Evolutionary conservation across 208 protist genomes (phyloP), one percentile per base, ranked within the genome.

Genomic region (Strigomonas oncopelti): DNA sequence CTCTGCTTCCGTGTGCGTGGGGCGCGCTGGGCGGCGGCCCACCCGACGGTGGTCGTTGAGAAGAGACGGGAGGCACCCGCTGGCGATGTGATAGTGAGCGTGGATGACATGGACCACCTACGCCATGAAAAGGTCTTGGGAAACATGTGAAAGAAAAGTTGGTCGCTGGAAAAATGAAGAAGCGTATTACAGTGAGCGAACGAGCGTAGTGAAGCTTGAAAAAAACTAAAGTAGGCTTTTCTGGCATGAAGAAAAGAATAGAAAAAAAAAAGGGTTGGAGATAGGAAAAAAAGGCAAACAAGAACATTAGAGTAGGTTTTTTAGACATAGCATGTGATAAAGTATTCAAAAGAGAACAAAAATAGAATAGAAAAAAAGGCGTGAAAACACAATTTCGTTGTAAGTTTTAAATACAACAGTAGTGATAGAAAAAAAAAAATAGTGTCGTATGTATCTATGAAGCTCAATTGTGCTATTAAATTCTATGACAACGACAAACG

Each of bases 401-500:
- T n/a, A n/a, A n/a, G n/a, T n/a, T n/a, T n/a, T n/a, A n/a, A n/a
- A n/a, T n/a, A n/a, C n/a, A n/a, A n/a, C n/a, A n/a, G n/a, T n/a
- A n/a, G n/a, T n/a, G n/a, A n/a, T n/a, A n/a, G n/a, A n/a, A 42
- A 42, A 55, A 53, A 55, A 65, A 57, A 52, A 28, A 56, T 27
- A 38, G 34, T 27, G 59, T 16, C 32, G 59, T 28, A 34, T 34
- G 14, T 65, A 38, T 38, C 34, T 38, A 38, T 38, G 34, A 3
- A 38, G 34, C 34, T 38, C 9, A 38, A 38, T 13, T 38, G 34
- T 38, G 34, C 34, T 38, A 38, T 38, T 9, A n/a, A n/a, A n/a
- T n/a, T 38, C 34, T 38, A 38, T 38, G 34, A 9, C 9, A 38
- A 9, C n/a, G 34, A 38, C 34, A 38, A 38, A 29, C 20, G 31